These are phyloP conservation scores for Rhynchosporium secalis DNA, from an alignment of 2,329 filamentous ascomycete genomes.

Conservation along the genomic window DNA sequence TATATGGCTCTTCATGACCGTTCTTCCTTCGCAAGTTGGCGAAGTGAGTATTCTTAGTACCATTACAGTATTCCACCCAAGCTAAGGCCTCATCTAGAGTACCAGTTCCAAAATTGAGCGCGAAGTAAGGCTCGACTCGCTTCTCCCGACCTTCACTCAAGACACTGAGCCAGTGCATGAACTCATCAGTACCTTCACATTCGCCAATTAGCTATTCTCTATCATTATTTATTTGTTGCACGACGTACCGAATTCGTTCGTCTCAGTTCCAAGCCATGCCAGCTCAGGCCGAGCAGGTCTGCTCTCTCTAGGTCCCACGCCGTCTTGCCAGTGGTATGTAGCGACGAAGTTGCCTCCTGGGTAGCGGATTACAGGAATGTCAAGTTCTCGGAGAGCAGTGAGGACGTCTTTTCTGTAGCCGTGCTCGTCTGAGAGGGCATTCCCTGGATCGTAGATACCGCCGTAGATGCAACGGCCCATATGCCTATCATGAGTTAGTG, in stretches of 20 bases:
- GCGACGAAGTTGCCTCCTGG: constrained; percentile 84
- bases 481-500: constrained; percentile 54
- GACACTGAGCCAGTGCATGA: constrained; percentile 75
- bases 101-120: constrained; percentile 79
- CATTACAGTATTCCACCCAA: constrained; percentile 88
- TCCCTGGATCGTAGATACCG: constrained; percentile 78
- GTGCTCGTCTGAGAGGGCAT: constrained; percentile 68
- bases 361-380: constrained; percentile 76
- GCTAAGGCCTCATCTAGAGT: constrained; percentile 58
- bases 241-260: constrained; percentile 68
- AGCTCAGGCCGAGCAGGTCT: constrained; percentile 67
- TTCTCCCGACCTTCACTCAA: constrained; percentile 61
- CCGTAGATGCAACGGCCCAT: constrained; percentile 90
- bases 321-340: constrained; percentile 84
- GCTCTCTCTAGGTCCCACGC: constrained; percentile 70
- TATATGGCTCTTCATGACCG: constrained; percentile 74
- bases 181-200: constrained; percentile 70
- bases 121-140: constrained; percentile 75
- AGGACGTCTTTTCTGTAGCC: constrained; percentile 82
- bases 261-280: constrained; percentile 76
- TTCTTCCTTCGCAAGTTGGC: constrained; percentile 77
- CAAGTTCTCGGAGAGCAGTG: constrained; percentile 68
- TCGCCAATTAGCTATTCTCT: constrained; percentile 19
- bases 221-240: neutral
- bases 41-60: constrained; percentile 73